Evolutionary conservation across 2,329 filamentous ascomycete genomes (phyloP).

Genomic region (Fusarium chlamydosporum): DNA sequence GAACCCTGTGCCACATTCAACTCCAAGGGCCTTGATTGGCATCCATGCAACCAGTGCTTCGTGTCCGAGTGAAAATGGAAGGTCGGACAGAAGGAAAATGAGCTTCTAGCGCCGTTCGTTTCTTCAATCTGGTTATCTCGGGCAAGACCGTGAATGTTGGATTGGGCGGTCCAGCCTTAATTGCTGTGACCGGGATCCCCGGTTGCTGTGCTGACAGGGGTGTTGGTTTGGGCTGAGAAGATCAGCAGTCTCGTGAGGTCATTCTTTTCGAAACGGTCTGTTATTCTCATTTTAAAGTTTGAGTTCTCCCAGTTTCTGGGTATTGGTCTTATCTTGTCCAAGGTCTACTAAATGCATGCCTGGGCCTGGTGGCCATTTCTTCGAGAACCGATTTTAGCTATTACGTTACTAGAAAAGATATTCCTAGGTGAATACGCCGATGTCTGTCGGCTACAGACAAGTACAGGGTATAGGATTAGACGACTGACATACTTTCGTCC

Average conservation of each 20-base stretch:
- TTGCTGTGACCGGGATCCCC: slow-evolving; percentile 38
- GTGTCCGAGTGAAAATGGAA: slow-evolving; percentile 37
- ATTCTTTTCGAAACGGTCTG: slow-evolving; percentile 20
- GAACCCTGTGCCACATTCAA: slow-evolving; percentile 1
- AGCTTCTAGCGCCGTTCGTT: slow-evolving; percentile 33
- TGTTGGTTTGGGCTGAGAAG: neutral
- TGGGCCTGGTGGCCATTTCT: neutral
- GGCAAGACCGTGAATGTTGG: slow-evolving; percentile 45
- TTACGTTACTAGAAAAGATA: neutral
- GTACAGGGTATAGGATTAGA: neutral
- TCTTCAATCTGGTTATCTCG: slow-evolving; percentile 31
- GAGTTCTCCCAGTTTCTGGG: slow-evolving; percentile 6
- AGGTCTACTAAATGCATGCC: neutral
- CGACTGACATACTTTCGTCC: neutral
- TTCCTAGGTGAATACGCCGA: neutral
- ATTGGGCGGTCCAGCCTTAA: slow-evolving; percentile 22
- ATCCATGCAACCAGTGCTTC: slow-evolving; percentile 12
- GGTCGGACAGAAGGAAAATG: slow-evolving; percentile 21
- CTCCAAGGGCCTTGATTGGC: slow-evolving; percentile 18
- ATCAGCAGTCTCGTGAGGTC: slow-evolving; percentile 44
- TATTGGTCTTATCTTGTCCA: neutral
- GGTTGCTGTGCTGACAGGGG: slow-evolving; percentile 9
- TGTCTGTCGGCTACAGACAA: neutral
- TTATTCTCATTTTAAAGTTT: slow-evolving; percentile 22
- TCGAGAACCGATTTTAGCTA: too few species aligned